Evolutionary conservation across 2,329 filamentous ascomycete genomes (phyloP).

Genomic region (Sporothrix mexicana): DNA sequence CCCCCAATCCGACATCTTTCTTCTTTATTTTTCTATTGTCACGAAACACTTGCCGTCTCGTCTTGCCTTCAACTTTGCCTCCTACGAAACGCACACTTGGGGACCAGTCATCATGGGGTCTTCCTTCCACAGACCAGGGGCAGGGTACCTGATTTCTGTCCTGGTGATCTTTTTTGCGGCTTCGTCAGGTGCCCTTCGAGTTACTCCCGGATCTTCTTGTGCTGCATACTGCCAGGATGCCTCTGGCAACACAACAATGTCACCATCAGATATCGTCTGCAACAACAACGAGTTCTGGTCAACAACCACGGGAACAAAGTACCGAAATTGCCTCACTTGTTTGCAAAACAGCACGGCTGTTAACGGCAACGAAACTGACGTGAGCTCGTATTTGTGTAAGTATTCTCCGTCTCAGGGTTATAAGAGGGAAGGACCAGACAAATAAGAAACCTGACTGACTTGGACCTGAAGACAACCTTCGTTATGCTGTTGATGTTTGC

Average conservation of each 20-base stretch:
- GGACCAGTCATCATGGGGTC: not conserved
- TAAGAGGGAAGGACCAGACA: too few species aligned
- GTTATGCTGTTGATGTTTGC: conserved; percentile 56
- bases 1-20: too few species aligned
- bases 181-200: conserved; percentile 47
- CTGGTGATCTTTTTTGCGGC: conserved; percentile 30
- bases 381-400: conserved; percentile 57
- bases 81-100: not conserved
- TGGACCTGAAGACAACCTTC: conserved; percentile 52
- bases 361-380: conserved; percentile 50
- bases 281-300: conserved; percentile 49
- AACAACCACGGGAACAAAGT: conserved; percentile 51
- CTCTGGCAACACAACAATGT: conserved; percentile 44
- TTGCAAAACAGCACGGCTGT: conserved; percentile 53
- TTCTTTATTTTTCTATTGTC: too few species aligned
- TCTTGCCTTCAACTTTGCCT: not conserved
- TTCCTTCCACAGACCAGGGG: not conserved
- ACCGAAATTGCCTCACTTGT: conserved; percentile 55
- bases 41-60: not conserved
- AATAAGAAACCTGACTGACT: not conserved
- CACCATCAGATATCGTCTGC: conserved; percentile 57
- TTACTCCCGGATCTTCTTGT: conserved; percentile 59
- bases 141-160: not conserved
- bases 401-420: not conserved
- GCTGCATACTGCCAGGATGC: conserved; percentile 54